Conservation (phyloP, 768 basidiomycete species). For the Arthromyces matolae region DNA sequence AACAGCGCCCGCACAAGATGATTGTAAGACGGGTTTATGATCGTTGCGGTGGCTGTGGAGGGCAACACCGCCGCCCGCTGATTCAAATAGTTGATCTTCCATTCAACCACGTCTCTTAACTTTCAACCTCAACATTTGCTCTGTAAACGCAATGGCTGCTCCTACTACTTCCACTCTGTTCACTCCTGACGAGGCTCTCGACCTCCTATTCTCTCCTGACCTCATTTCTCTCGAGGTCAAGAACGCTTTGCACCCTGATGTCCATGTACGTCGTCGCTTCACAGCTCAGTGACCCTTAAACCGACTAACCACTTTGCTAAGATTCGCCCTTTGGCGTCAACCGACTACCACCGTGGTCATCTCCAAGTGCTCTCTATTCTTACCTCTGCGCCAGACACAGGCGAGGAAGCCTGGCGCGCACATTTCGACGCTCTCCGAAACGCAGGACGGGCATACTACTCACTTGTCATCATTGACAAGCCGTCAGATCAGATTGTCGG, state of each 20-base stretch:
- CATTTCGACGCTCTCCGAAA: conserved; percentile 63
- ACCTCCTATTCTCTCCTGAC: conserved; percentile 72
- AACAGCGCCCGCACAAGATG: neutral
- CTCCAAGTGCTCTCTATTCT: conserved; percentile 82
- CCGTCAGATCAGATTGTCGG: conserved; percentile 76
- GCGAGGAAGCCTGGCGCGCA: conserved; percentile 61
- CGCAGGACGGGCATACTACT: conserved; percentile 66
- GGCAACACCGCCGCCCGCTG: neutral
- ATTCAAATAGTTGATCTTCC: neutral
- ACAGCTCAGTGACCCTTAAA: neutral
- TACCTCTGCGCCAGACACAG: conserved; percentile 62
- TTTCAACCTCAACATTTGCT: neutral
- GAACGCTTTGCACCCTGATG: conserved; percentile 53
- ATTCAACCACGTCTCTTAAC: neutral
- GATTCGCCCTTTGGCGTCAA: conserved; percentile 87
- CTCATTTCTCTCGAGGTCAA: conserved; percentile 67
- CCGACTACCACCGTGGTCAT: conserved; percentile 81
- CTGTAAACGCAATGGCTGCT: conserved; percentile 12
- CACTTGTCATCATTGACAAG: conserved; percentile 79
- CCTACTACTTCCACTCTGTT: conserved; percentile 24
- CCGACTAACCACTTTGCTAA: conserved; percentile 24
- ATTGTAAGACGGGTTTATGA: too few species aligned
- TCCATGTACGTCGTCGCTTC: conserved; percentile 26
- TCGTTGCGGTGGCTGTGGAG: too few species aligned
- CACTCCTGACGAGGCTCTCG: conserved; percentile 63